phyloP scores from a whole-genome alignment of 495 filamentous ascomycete genomes.

The Neurospora sp. region DNA sequence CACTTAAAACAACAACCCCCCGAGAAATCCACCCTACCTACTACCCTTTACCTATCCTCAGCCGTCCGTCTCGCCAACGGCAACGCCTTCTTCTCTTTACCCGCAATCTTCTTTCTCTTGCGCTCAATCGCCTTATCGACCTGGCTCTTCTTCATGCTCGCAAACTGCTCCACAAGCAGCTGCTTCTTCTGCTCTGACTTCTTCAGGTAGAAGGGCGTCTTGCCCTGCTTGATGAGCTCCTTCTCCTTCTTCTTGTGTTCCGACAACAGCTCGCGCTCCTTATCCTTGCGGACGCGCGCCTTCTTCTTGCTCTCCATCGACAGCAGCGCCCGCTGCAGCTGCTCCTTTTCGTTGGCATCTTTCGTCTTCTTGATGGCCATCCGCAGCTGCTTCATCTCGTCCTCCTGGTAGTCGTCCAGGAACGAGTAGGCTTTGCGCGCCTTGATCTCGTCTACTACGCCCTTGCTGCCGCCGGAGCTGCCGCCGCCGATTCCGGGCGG shows the following conservation, averaged over 20 bases:
- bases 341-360: slow-evolving; percentile 50
- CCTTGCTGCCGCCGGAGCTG: slow-evolving; percentile 10
- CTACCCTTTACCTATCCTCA: slow-evolving; percentile 9
- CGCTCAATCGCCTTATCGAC: slow-evolving; percentile 70
- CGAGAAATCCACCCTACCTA: not conserved
- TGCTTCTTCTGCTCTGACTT: slow-evolving; percentile 80
- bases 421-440: slow-evolving; percentile 68
- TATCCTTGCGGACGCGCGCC: slow-evolving; percentile 54
- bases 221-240: slow-evolving; percentile 71
- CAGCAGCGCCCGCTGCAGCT: slow-evolving; percentile 53
- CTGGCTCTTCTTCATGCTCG: slow-evolving; percentile 70
- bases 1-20: not conserved
- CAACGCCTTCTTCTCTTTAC: slow-evolving; percentile 73
- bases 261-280: slow-evolving; percentile 51
- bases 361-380: slow-evolving; percentile 54
- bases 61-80: slow-evolving; percentile 50
- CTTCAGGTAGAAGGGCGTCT: slow-evolving; percentile 91
- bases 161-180: slow-evolving; percentile 66
- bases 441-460: slow-evolving; percentile 41
- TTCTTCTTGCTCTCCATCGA: slow-evolving; percentile 62
- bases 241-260: slow-evolving; percentile 76
- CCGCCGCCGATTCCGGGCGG: slow-evolving; percentile 37
- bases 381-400: slow-evolving; percentile 67
- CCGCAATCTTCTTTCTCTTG: slow-evolving; percentile 70
- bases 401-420: slow-evolving; percentile 69